Conservation (phyloP, 768 basidiomycete genomes). For the Kwoniella europaea region DNA sequence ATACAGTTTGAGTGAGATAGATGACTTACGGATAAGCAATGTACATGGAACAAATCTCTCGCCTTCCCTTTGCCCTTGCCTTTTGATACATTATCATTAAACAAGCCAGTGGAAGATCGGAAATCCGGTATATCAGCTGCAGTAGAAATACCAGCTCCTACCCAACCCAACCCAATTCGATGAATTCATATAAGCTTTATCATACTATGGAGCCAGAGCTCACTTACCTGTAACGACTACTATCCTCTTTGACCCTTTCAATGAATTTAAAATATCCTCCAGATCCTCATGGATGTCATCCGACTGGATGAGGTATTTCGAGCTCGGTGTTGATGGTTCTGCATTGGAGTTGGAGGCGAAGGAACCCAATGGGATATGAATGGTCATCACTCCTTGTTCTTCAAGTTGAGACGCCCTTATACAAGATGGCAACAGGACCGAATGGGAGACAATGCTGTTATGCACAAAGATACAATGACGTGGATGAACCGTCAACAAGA, state of each 20-base stretch:
- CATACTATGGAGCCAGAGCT: background rate
- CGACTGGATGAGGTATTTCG: background rate
- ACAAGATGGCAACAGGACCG: no score
- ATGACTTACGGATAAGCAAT: slow-evolving; percentile 74
- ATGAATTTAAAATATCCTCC: background rate
- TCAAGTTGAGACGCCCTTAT: no score
- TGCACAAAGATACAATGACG: background rate
- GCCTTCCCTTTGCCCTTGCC: slow-evolving; percentile 73
- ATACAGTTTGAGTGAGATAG: background rate
- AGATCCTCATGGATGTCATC: background rate
- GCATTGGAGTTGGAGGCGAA: background rate
- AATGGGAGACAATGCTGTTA: no score
- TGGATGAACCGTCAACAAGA: background rate
- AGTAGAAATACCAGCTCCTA: slow-evolving; percentile 88
- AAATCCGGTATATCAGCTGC: slow-evolving; percentile 90
- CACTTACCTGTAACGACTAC: slow-evolving; percentile 19
- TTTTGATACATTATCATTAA: slow-evolving; percentile 70
- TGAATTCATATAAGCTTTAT: background rate
- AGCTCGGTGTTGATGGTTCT: background rate
- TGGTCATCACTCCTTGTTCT: background rate
- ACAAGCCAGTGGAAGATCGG: slow-evolving; percentile 77
- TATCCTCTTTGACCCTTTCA: slow-evolving; percentile 9
- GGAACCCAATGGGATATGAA: background rate
- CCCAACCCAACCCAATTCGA: no score
- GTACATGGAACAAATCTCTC: slow-evolving; percentile 88